A percentile compares a stretch with the other conserved stretches of the same genome.
Evolutionary conservation across 495 filamentous ascomycete species (phyloP).

Genomic region (Lasiosphaeria hispida): DNA sequence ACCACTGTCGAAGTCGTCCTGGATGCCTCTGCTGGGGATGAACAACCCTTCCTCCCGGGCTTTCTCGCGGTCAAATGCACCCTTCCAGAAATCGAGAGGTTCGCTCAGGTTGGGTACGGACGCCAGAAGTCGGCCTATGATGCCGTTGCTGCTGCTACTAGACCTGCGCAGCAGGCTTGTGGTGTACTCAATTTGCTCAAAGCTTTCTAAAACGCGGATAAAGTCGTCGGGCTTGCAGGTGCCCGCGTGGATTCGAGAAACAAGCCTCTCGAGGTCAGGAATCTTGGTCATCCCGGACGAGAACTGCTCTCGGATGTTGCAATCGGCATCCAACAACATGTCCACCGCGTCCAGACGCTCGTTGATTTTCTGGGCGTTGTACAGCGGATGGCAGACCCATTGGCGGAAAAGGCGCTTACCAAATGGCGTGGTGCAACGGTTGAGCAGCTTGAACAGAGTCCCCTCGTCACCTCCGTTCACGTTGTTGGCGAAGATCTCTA

Average conservation of each 20-base stretch:
- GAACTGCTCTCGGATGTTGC: slow-evolving; percentile 76
- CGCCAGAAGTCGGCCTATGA: slow-evolving; percentile 78
- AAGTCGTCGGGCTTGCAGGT: slow-evolving; percentile 88
- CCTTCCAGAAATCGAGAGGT: slow-evolving; percentile 81
- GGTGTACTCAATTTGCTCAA: slow-evolving; percentile 93
- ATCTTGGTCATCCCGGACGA: slow-evolving; percentile 81
- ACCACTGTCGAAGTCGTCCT: slow-evolving; percentile 88
- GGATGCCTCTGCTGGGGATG: slow-evolving; percentile 83
- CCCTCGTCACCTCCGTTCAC: slow-evolving; percentile 82
- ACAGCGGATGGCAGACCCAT: slow-evolving; percentile 95
- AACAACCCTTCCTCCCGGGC: slow-evolving; percentile 70
- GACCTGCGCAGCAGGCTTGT: slow-evolving; percentile 73
- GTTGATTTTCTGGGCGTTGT: slow-evolving; percentile 83
- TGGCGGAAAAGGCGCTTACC: slow-evolving; percentile 95
- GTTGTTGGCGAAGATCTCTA: slow-evolving; percentile 94
- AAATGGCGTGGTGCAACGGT: slow-evolving; percentile 93
- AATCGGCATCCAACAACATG: slow-evolving; percentile 80
- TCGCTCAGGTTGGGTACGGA: slow-evolving; percentile 79
- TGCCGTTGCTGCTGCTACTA: slow-evolving; percentile 67
- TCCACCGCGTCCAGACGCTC: slow-evolving; percentile 93
- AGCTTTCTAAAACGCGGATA: slow-evolving; percentile 86
- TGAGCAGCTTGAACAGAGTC: slow-evolving; percentile 85
- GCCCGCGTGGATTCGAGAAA: slow-evolving; percentile 91
- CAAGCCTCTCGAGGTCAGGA: slow-evolving; percentile 90
- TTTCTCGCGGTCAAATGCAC: slow-evolving; percentile 82